Evolutionary conservation across 805 yeast genomes (phyloP), one percentile per base, ranked within the genome.

Genomic region (Cyberlindnera mycetangii): DNA sequence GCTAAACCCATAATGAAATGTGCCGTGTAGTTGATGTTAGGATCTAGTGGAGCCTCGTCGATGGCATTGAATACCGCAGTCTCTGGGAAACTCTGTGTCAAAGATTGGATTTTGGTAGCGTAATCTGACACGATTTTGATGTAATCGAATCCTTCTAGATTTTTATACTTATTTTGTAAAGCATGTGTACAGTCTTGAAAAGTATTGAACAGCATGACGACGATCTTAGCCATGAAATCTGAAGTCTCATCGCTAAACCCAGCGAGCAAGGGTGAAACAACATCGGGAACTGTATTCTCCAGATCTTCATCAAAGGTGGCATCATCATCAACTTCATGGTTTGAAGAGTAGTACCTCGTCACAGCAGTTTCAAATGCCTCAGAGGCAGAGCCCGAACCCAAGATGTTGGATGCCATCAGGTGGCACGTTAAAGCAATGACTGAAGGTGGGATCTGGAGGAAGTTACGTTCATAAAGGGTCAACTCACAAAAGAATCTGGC

Each of bases 401-500:
- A 56, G 62, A 78, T 72, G 32, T 74, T 66, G 37, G 77, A 71
- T 20, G 84, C 80, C 45, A 79, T 48, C 42, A 78, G 55, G 48
- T 75, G 71, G 24, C 79, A 76, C 2, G 80, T 64, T 18, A 73
- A 59, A 1, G 83, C 69, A 20, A 75, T 68, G 18, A 75, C 58
- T 1, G 81, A 71, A 1, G 76, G 55, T 10, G 75, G 69, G 39
- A 72, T 65, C 8, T 69, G 63, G 47, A 79, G 51, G 49, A 74
- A 77, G 45, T 64, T 69, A 44, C 75, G 68, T 42, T 76, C 75
- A 52, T 78, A 78, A 22, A 77, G 53, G 1, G 81, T 65, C 19
- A 78, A 57, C 55, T 79, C 83, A 52, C 81, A 72, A 32, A 80
- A 68, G 51, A 78, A 78, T 34, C 79, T 64, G 2, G 76, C 66